These are phyloP conservation scores for Globisporangium radiosum DNA, from an alignment of 352 stramenopile species.

Conservation along the genomic window DNA sequence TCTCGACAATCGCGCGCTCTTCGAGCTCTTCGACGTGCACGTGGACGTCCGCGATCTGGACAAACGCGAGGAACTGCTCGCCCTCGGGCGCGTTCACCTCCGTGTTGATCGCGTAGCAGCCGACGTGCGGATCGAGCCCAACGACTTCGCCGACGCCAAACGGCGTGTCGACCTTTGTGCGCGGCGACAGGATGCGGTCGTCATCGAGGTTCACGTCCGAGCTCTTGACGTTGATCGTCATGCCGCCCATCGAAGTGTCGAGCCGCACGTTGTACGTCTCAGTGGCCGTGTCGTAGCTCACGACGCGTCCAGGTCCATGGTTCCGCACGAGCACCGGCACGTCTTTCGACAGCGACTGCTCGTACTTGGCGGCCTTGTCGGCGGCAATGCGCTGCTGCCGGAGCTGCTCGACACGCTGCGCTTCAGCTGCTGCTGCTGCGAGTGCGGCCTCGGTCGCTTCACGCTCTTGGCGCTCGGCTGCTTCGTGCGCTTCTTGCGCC, in stretches of 20 bases:
- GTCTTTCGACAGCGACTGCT: constrained; percentile 81
- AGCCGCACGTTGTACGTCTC: constrained; percentile 73
- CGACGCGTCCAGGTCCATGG: constrained; percentile 59
- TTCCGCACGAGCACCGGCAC: constrained; percentile 77
- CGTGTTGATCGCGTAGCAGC: constrained; percentile 85
- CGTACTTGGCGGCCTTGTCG: constrained; percentile 77
- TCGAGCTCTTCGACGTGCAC: constrained; percentile 68
- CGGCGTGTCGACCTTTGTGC: constrained; percentile 79
- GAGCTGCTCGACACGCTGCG: constrained; percentile 37
- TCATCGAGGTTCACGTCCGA: constrained; percentile 75
- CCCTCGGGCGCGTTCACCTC: constrained; percentile 67
- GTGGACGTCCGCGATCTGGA: constrained; percentile 73
- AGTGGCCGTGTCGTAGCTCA: constrained; percentile 75
- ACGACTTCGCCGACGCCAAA: constrained; percentile 81
- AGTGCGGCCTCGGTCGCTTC: constrained; percentile 34
- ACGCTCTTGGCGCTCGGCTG: constrained; percentile 15
- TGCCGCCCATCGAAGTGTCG: constrained; percentile 54
- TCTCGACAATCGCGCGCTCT: constrained; percentile 75
- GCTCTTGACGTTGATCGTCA: constrained; percentile 66
- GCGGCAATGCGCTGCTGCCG: constrained; percentile 43
- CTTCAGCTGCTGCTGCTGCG: constrained; percentile 34
- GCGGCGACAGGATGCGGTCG: constrained; percentile 78
- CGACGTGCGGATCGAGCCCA: constrained; percentile 79
- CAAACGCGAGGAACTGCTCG: constrained; percentile 78
- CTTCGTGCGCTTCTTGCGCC: constrained; percentile 11